Evolutionary conservation across 2,329 filamentous ascomycete species (phyloP), one percentile per base, ranked within the genome.

Genomic region (Fusarium piperis): DNA sequence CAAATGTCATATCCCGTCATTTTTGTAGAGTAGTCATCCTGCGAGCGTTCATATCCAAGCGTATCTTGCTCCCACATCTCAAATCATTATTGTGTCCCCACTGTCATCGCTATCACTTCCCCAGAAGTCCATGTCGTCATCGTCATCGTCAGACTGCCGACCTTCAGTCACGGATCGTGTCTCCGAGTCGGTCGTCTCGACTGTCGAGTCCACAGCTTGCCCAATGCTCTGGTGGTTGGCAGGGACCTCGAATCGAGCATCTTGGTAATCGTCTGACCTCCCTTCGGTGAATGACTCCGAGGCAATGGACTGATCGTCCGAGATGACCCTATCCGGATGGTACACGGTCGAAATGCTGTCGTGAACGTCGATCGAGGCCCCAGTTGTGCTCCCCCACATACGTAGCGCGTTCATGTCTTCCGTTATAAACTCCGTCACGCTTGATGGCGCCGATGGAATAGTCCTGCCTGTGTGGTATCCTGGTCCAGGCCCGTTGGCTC

Each of bases 401-500:
- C 70, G 75, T 55, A 85, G 70, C 3, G 71, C 73, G 4, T 74
- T 75, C 61, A 85, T 60, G 3, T 78, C 81, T 9, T 80, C 80
- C 9, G 81, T 68, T 39, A 83, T 76, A 5, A 81, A 83, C 5
- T 77, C 79, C 12, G 78, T 76, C 4, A 77, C 52, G 28, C 81
- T 83, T 1, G 82, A 80, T 3, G 79, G 61, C 3, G 69, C 71
- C 3, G 81, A 81, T 6, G 80, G 74, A 0, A 82, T 70, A 3
- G 84, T 85, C 6, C 73, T 67, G 0, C 84, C 85, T 0, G 85
- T 87, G 70, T 85, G 83, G 68, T 83, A 87, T 4, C 77, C 79
- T 5, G 85, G 85, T 0, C 85, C 85, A 2, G 85, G 85, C 0
- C 84, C 84, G 28, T 75, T 81, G 2, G 85, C 84, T 0, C 85